Conservation (phyloP, 345 rosid species). For the Abelmoschus esculentus region DNA sequence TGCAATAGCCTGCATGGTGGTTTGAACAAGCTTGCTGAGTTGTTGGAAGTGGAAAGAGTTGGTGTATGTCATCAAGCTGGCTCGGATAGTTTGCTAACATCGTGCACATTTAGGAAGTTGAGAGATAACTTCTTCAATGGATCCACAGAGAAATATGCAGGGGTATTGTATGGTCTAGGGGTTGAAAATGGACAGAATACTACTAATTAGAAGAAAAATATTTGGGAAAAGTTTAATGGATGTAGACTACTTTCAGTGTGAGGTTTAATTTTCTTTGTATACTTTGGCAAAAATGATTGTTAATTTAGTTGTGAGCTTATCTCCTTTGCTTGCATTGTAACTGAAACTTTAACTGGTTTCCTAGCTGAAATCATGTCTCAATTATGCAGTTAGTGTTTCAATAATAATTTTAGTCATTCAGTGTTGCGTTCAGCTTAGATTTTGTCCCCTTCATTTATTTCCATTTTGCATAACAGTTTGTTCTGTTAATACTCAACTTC, state of each 20-base stretch:
- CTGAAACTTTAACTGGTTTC: constrained; percentile 40
- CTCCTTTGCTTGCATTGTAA: constrained; percentile 31
- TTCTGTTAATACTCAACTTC: not conserved
- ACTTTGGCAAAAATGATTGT: constrained; percentile 50
- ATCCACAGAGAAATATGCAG: too few species aligned
- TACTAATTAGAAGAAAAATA: too few species aligned
- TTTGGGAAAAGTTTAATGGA: not conserved
- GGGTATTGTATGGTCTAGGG: too few species aligned
- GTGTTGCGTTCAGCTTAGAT: not conserved
- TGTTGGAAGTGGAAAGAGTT: constrained; percentile 1
- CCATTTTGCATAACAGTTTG: not conserved
- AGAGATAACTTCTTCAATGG: too few species aligned
- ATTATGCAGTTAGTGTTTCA: not conserved
- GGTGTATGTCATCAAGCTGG: too few species aligned
- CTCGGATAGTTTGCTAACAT: too few species aligned
- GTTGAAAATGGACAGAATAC: too few species aligned
- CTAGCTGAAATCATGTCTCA: not conserved
- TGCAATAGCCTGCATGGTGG: not conserved
- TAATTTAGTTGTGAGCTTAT: constrained; percentile 43
- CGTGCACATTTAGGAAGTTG: too few species aligned
- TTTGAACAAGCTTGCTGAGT: not conserved
- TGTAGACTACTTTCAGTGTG: constrained; percentile 60
- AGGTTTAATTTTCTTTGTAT: constrained; percentile 48
- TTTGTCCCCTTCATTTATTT: not conserved
- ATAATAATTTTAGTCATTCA: not conserved